Evolutionary conservation across 176 grass and related monocot species (phyloP).

Genomic region (Thalia dealbata): DNA sequence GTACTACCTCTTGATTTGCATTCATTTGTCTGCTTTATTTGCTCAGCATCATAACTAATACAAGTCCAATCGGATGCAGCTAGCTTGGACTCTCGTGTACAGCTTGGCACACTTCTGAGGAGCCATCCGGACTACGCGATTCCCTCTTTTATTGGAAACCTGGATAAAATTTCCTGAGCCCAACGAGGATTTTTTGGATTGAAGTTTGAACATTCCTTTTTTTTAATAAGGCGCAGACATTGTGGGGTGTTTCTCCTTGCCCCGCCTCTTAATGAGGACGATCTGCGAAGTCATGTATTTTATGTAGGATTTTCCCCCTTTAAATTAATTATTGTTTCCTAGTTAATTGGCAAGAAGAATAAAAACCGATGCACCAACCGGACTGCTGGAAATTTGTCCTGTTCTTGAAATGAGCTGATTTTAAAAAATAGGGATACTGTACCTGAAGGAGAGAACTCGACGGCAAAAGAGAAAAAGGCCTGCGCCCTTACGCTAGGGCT

Average conservation of each 20-base stretch:
- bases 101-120: constrained; percentile 84
- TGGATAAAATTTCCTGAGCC: neutral
- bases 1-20: constrained; percentile 24
- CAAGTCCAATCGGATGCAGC: constrained; percentile 38
- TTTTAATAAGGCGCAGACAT: neutral
- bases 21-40: neutral
- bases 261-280: neutral
- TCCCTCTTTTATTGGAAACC: neutral
- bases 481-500: too few species aligned
- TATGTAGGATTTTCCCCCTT: too few species aligned
- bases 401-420: too few species aligned
- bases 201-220: too few species aligned
- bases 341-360: too few species aligned
- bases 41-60: neutral
- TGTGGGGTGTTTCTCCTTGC: neutral
- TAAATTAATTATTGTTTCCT: too few species aligned
- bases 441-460: too few species aligned
- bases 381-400: too few species aligned
- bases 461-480: too few species aligned
- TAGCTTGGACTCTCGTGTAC: constrained; percentile 83
- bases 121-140: neutral
- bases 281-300: neutral
- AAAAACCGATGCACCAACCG: too few species aligned
- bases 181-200: too few species aligned
- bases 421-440: too few species aligned